Evolutionary conservation across 1,139 yeast species (phyloP), one percentile per base, ranked within the genome.

Genomic region (Geotrichum siamense): DNA sequence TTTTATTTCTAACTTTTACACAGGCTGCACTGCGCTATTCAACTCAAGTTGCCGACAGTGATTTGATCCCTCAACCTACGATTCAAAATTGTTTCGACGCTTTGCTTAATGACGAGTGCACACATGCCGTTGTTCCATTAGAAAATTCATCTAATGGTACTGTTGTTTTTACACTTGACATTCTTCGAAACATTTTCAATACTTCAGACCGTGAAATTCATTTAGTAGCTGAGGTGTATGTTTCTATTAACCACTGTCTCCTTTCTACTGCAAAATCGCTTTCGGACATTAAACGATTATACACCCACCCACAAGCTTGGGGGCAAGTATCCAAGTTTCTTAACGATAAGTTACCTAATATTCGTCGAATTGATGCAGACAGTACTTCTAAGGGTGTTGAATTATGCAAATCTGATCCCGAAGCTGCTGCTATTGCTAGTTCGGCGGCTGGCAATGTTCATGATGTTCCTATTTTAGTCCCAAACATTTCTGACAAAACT

Each of bases 291-390:
- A 64, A 65, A 13, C 75, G 72, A 31, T 72, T 91, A 21, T 84
- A 84, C 64, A 82, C 96, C 2, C 98, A 91, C 62, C 97, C 98
- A 3, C 98, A 91, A 60, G 98, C 87, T 0, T 91, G 98, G 98
- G 94, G 96, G 3, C 98, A 91, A 60, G 81, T 85, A 37, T 69
- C 74, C 2, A 61, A 68, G 10, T 81, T 79, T 59, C 59, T 82
- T 41, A 57, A 60, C n/a, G 52, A 61, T 2, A 54, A 69, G 41
- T 44, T 57, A 10, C 50, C 45, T 2, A 55, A 52, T 2, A 51
- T 59, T n/a, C 53, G 52, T 26, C 47, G 48, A 15, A 67, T 82
- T 9, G 95, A 87, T 61, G 72, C 81, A 1, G 70, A 75, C 2
- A 84, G 96, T 0, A 91, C 97, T 0, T 81, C 95, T 0, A 75